A percentile compares a stretch with the other conserved stretches of the same genome.
Evolutionary conservation across 768 basidiomycete species (phyloP).

Genomic region (Suillus ampliporus): DNA sequence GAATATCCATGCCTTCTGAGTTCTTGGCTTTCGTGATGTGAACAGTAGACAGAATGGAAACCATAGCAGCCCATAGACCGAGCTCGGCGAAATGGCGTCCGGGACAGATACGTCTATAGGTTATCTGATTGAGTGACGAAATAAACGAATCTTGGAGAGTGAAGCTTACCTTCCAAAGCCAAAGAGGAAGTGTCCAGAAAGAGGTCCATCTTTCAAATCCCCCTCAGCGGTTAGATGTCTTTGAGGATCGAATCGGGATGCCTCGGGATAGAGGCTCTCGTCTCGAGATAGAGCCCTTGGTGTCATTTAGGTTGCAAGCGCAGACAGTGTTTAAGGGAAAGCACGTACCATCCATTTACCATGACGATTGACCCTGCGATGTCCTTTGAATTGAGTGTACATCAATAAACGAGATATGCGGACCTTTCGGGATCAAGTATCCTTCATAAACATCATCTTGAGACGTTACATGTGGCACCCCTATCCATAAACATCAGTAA

Average conservation of each 20-base stretch:
- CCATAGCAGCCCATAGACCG: conserved; percentile 10
- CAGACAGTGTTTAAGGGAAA: neutral
- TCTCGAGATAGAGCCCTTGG: neutral
- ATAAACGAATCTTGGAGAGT: neutral
- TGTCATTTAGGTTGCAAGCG: neutral
- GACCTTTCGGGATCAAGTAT: conserved; percentile 28
- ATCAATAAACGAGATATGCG: neutral
- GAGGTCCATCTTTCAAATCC: neutral
- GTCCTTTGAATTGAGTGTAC: neutral
- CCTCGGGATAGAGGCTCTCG: neutral
- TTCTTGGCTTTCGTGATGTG: conserved; percentile 14
- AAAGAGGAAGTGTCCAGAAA: neutral
- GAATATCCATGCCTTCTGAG: conserved; percentile 6
- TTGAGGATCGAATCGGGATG: conserved; percentile 5
- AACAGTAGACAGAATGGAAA: conserved; percentile 11
- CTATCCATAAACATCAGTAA: neutral
- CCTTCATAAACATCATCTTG: conserved; percentile 25
- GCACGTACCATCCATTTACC: neutral
- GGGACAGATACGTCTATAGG: conserved; percentile 8
- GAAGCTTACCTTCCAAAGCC: neutral
- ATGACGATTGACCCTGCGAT: neutral
- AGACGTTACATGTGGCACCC: conserved; percentile 19
- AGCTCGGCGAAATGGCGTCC: conserved; percentile 12
- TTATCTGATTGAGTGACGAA: neutral
- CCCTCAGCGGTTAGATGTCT: conserved; percentile 1